Percentiles rank a stretch among this genome's conserved stretches.
Conservation (phyloP, 495 filamentous ascomycete genomes). For the Aspergillus egyptiacus region DNA sequence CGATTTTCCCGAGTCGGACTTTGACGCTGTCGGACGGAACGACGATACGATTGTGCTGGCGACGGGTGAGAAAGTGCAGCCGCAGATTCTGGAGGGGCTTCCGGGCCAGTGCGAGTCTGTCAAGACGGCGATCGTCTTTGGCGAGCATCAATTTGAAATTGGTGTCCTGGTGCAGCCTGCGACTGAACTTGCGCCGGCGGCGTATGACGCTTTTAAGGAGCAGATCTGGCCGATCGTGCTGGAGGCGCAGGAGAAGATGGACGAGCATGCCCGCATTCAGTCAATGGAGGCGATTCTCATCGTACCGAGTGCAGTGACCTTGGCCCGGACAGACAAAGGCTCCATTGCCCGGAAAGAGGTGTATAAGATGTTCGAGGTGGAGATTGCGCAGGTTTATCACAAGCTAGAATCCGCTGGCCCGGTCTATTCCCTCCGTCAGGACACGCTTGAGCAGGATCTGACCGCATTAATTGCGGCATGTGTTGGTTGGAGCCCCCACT, state of each 20-base stretch:
- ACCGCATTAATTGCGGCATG: slow-evolving; percentile 8
- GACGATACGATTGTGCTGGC: slow-evolving; percentile 37
- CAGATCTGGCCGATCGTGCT: slow-evolving; percentile 25
- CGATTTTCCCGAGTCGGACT: slow-evolving; percentile 11
- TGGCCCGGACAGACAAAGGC: slow-evolving; percentile 36
- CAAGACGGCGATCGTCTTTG: slow-evolving; percentile 30
- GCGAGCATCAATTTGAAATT: slow-evolving; percentile 28
- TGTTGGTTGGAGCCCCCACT: slow-evolving; percentile 9
- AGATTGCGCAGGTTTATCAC: slow-evolving; percentile 25
- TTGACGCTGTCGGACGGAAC: slow-evolving; percentile 22
- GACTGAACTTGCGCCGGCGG: background rate
- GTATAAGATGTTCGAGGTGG: slow-evolving; percentile 24
- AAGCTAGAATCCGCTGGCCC: slow-evolving; percentile 14
- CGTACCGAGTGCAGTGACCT: slow-evolving; percentile 4
- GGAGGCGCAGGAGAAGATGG: slow-evolving; percentile 18
- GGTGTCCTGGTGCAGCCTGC: slow-evolving; percentile 29
- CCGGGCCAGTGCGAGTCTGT: slow-evolving; percentile 15
- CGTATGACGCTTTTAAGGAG: slow-evolving; percentile 13
- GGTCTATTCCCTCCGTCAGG: background rate
- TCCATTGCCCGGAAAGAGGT: slow-evolving; percentile 27
- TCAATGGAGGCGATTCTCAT: slow-evolving; percentile 25
- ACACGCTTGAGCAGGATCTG: slow-evolving; percentile 4
- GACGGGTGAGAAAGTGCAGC: slow-evolving; percentile 36
- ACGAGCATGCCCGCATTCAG: slow-evolving; percentile 26
- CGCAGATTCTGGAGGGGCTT: slow-evolving; percentile 22